Conservation (phyloP, 352 stramenopile genomes). For the Phytopythium cucurbitacearum region DNA sequence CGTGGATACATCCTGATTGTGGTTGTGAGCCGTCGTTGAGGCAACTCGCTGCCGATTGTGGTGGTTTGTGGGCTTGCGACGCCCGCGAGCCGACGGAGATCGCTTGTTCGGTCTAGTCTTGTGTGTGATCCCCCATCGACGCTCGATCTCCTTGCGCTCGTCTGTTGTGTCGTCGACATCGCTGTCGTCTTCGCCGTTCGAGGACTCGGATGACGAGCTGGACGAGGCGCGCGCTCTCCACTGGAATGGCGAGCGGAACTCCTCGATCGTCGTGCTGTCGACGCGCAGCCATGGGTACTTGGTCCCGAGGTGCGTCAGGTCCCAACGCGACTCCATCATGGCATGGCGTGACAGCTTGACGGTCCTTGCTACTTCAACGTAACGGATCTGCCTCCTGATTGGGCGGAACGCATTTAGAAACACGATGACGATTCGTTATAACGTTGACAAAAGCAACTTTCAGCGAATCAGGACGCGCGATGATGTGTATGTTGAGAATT, state of each 20-base stretch:
- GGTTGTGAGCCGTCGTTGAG: too few species aligned
- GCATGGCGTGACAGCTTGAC: neutral
- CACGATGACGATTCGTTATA: too few species aligned
- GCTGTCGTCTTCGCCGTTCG: constrained; percentile 3
- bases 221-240: constrained; percentile 23
- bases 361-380: neutral
- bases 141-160: neutral
- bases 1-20: too few species aligned
- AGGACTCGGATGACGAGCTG: constrained; percentile 5
- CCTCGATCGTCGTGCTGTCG: constrained; percentile 49
- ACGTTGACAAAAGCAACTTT: too few species aligned
- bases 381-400: neutral
- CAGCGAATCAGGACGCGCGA: too few species aligned
- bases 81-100: too few species aligned
- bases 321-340: constrained; percentile 19
- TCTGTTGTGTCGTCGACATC: neutral
- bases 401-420: neutral
- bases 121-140: neutral
- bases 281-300: constrained; percentile 82
- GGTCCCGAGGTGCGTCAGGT: constrained; percentile 43
- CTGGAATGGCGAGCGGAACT: constrained; percentile 61
- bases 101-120: neutral
- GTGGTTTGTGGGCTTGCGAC: neutral
- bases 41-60: neutral
- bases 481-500: too few species aligned